Base-by-base conservation (phyloP, 139 green algal genomes). In the Chlorella vulgaris region DNA sequence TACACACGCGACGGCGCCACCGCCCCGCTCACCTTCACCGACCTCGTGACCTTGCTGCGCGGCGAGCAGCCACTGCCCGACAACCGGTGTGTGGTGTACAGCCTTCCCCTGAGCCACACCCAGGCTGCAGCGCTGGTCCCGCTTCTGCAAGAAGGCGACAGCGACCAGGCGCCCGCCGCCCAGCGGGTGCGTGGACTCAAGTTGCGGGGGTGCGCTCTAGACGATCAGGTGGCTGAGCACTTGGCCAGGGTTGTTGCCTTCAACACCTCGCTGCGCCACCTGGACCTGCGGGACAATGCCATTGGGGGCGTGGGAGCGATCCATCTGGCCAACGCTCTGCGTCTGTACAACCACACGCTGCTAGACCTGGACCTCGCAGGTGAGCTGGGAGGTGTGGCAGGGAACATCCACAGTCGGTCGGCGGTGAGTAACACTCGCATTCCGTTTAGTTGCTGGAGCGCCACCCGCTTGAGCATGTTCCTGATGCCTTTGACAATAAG, bases 221-320 rank as follows among this genome's bases (percentile, higher is more conserved):
- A 67, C 51, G 35, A 79, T 36, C 35, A 28, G 22, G 8, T 35
- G 0, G 35, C 35, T 0, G 26, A 51, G 2, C 19, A 24, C 19
- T 26, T 79, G 0, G 26, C 21, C 73, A 21, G 73, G 4, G 51
- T 36, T 5, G 18, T 79, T 2, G 35, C 73, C 33, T 79, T 79
- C 53, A 79, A 79, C 26, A 24, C 26, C 6, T 36, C 73, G 73
- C 53, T 79, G 33, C 2, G 26, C 0, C 8, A 13, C 4, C 53
- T 79, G 1, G 73, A 79, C 26, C 26, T 79, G 73, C 53, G 73
- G 0, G 73, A 79, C 36, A 79, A 79, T 35, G 24, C 26, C 35
- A 69, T 79, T 15, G 43, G 42, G 0, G 65, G 35, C 35, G 1
- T 7, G 2, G 73, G 73, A 1, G 73, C 73, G 10, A 3, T 6